phyloP scores from a whole-genome alignment of 192 early-diverging fungal species.

The Globomyces pollinis-pini region DNA sequence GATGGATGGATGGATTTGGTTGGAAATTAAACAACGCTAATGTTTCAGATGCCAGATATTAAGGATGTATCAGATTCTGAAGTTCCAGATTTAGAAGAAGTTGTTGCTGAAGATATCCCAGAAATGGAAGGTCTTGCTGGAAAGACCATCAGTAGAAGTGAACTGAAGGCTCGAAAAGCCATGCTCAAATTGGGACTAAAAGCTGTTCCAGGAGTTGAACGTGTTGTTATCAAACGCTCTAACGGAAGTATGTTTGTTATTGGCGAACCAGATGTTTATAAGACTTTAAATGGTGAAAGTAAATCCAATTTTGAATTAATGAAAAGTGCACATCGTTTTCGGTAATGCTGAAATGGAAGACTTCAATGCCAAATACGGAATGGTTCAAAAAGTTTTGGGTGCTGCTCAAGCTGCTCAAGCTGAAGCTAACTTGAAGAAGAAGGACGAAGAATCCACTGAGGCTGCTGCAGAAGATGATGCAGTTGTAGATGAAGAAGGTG shows the following conservation, averaged over 20 bases:
- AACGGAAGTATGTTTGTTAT: slow-evolving; percentile 78
- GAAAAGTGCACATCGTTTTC: slow-evolving; percentile 94
- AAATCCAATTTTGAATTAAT: no score
- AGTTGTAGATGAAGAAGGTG: slow-evolving; percentile 72
- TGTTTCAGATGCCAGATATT: no score
- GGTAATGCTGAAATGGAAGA: slow-evolving; percentile 91
- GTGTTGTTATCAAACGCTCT: slow-evolving; percentile 82
- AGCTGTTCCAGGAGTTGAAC: slow-evolving; percentile 74
- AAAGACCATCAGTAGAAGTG: slow-evolving; percentile 64
- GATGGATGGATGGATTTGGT: no score
- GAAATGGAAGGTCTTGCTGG: slow-evolving; percentile 6
- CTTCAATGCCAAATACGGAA: slow-evolving; percentile 48
- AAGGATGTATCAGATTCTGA: neutral
- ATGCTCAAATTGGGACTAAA: slow-evolving; percentile 86
- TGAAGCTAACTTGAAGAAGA: slow-evolving; percentile 29
- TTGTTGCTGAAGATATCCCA: neutral
- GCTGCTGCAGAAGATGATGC: slow-evolving; percentile 61
- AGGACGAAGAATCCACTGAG: slow-evolving; percentile 37
- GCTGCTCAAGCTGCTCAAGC: slow-evolving; percentile 49
- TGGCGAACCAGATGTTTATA: slow-evolving; percentile 88
- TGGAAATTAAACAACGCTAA: no score
- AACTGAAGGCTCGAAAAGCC: slow-evolving; percentile 97
- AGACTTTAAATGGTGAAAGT: slow-evolving; percentile 77
- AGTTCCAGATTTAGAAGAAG: neutral
- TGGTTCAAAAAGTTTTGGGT: slow-evolving; percentile 53